Base-by-base conservation (phyloP, 2,329 filamentous ascomycete genomes). In the Monosporascus sp. region DNA sequence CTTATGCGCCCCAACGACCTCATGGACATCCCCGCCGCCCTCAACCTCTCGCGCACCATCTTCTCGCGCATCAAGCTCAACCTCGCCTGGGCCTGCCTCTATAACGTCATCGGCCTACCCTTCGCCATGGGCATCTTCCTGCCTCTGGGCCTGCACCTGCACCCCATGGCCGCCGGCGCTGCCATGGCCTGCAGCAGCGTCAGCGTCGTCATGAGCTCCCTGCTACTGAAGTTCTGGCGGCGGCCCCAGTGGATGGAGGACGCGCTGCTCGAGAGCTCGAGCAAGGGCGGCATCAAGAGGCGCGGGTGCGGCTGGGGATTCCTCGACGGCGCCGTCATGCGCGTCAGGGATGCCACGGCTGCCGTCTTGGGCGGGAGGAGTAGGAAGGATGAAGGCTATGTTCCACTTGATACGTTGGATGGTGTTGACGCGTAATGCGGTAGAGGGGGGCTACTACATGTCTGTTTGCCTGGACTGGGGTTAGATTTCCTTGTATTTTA, bases 121-220 rank as follows among this genome's bases (percentile, higher is more conserved):
- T 95, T 99, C 63, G 94, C 94, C 41, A 97, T 97, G 94, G 94
- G 94, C 24, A 74, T 97, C 62, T 95, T 97, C 75, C 76, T 99
- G 5, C 93, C 94, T 1, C 84, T 96, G 60, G 94, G 93, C 34
- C 82, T 89, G 55, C 86, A 91, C 63, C 77, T 97, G 59, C 94
- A 96, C 61, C 92, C 94, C 24, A 93, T 97, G 86, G 91, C 92
- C 48, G 94, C 94, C 1, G 92, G 91, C 20, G 90, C 89, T 3
- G 94, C 94, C 48, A 97, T 99, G 92, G 93, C 92, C 1, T 84
- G 81, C 59, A 94, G 88, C 53, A 93, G 88, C 60, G 90, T 99
- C 47, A 94, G 88, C 54, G 94, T 99, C 4, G 93, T 97, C 0
- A 77, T 86, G 5, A 92, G 86, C 68, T 90, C 86, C 61, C 74